phyloP scores from a whole-genome alignment of 306 rosid genomes.

The Cyclanthera cordifolia region DNA sequence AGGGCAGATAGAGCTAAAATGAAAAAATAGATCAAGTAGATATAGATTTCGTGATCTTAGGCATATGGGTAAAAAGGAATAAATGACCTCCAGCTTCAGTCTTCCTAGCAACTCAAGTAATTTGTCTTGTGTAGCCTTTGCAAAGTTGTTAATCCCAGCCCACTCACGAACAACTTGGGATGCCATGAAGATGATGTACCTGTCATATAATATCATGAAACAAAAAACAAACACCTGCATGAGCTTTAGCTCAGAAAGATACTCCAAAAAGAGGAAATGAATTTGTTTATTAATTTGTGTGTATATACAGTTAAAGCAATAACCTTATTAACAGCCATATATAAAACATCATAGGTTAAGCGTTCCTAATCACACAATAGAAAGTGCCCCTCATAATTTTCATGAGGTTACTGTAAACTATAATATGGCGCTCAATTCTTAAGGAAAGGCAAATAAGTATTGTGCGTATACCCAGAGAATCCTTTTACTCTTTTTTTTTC shows the following conservation, averaged over 20 bases:
- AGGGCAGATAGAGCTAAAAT: not conserved
- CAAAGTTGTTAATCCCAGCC: constrained; percentile 75
- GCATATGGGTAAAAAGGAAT: not conserved
- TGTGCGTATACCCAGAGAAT: not conserved
- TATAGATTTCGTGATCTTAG: not conserved
- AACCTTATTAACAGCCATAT: not conserved
- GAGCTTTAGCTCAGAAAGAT: not conserved
- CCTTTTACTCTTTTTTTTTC: not conserved
- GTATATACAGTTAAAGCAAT: not conserved
- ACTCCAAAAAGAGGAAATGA: not conserved
- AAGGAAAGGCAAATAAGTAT: not conserved
- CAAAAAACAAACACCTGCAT: not conserved
- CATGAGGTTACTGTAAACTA: not conserved
- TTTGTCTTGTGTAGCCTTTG: constrained; percentile 77
- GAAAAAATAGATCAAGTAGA: not conserved
- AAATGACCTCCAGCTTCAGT: constrained; percentile 65
- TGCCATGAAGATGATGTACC: constrained; percentile 37
- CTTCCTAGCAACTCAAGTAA: constrained; percentile 65
- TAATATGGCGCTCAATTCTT: not conserved
- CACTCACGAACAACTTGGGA: constrained; percentile 65
- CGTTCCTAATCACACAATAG: not conserved
- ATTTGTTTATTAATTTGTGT: constrained; percentile 1
- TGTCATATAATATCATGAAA: constrained; percentile 2
- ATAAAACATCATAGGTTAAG: not conserved
- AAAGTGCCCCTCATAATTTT: not conserved